Evolutionary conservation across 2,329 filamentous ascomycete species (phyloP).

Genomic region (Lachnellula arida): DNA sequence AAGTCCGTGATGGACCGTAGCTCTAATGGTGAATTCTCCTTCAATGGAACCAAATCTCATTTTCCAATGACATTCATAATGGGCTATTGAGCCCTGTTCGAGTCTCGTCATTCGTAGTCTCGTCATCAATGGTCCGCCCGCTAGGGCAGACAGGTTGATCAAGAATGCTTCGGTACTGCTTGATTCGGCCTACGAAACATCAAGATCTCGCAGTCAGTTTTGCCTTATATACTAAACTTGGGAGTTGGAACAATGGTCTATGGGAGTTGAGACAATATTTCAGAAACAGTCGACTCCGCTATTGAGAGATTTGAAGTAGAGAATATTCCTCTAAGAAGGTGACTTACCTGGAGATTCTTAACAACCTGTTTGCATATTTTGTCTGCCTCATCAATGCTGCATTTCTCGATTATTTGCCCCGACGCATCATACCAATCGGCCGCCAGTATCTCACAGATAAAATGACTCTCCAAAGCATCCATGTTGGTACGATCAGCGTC

Average conservation of each 20-base stretch:
- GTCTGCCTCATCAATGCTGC: slow-evolving; percentile 47
- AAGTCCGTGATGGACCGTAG: slow-evolving; percentile 35
- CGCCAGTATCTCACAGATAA: slow-evolving; percentile 46
- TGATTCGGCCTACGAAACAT: slow-evolving; percentile 35
- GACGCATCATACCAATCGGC: slow-evolving; percentile 48
- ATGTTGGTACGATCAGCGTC: slow-evolving; percentile 44
- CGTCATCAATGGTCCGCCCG: slow-evolving; percentile 49
- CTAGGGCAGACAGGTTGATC: slow-evolving; percentile 54
- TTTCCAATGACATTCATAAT: slow-evolving; percentile 52
- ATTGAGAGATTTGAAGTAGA: too few species aligned
- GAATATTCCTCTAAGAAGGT: too few species aligned
- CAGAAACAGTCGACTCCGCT: too few species aligned
- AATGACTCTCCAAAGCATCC: slow-evolving; percentile 51
- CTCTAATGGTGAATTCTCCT: slow-evolving; percentile 48
- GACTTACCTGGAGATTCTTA: slow-evolving; percentile 41
- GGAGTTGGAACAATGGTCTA: too few species aligned
- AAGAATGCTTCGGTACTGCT: slow-evolving; percentile 51
- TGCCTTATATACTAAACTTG: too few species aligned
- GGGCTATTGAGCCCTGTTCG: slow-evolving; percentile 39
- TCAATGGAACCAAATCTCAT: slow-evolving; percentile 50
- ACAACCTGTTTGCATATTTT: slow-evolving; percentile 52
- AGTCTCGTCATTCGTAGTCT: slow-evolving; percentile 40
- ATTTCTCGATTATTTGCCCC: slow-evolving; percentile 40
- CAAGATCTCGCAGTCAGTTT: too few species aligned
- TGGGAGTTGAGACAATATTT: too few species aligned